Conservation (phyloP, 495 filamentous ascomycete genomes). For the Hypoxylon crocopeplum region DNA sequence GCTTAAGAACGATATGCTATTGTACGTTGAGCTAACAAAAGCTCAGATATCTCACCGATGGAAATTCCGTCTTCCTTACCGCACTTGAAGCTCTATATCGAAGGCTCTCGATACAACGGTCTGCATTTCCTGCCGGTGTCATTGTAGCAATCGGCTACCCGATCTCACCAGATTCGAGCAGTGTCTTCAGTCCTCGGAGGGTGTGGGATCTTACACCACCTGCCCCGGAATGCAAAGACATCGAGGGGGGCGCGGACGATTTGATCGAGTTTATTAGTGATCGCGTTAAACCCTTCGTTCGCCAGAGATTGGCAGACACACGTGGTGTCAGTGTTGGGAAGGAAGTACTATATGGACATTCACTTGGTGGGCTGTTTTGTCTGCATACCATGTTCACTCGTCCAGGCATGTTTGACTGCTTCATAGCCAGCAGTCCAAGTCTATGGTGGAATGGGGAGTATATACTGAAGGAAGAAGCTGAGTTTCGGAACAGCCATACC, state of each 20-base stretch:
- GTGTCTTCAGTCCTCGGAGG: not conserved
- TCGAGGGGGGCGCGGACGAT: not conserved
- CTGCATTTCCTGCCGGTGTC: not conserved
- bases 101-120: not conserved
- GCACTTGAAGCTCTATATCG: slow-evolving; percentile 1
- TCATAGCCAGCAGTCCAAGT: slow-evolving; percentile 1
- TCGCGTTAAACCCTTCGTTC: not conserved
- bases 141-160: slow-evolving; percentile 4
- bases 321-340: not conserved
- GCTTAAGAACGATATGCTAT: not conserved
- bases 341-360: slow-evolving; percentile 2
- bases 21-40: not conserved
- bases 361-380: slow-evolving; percentile 3
- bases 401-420: not conserved
- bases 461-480: not conserved
- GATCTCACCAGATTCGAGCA: not conserved
- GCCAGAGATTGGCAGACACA: not conserved
- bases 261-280: not conserved
- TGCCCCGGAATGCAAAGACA: not conserved
- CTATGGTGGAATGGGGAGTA: slow-evolving; percentile 1
- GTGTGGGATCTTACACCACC: slow-evolving; percentile 1
- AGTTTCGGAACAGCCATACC: not conserved
- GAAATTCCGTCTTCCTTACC: slow-evolving; percentile 4
- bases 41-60: not conserved
- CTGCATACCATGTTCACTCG: not conserved